phyloP scores from a whole-genome alignment of 768 basidiomycete species.

The Agrocybe chaxingu region DNA sequence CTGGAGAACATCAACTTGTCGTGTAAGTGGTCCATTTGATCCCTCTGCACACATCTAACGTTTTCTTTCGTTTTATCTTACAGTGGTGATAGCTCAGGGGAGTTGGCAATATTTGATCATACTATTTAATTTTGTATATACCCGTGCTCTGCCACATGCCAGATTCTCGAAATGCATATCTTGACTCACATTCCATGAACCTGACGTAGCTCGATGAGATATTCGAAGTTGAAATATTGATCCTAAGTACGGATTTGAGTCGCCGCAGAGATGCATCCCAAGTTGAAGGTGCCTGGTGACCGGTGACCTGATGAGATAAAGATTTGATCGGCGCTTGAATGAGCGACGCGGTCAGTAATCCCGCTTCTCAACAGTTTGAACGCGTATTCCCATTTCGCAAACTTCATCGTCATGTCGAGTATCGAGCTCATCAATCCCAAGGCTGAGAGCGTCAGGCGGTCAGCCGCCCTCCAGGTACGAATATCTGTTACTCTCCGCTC shows the following conservation, averaged over 20 bases:
- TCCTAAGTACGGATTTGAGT: too few species aligned
- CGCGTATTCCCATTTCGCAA: slow-evolving; percentile 25
- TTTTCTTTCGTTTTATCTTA: neutral
- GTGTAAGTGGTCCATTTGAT: slow-evolving; percentile 41
- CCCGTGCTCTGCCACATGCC: too few species aligned
- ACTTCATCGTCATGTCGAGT: slow-evolving; percentile 50
- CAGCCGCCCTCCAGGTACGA: slow-evolving; percentile 87
- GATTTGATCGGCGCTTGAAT: neutral
- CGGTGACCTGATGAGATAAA: slow-evolving; percentile 11
- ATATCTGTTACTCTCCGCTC: neutral
- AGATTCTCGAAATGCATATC: too few species aligned
- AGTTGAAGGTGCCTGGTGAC: too few species aligned
- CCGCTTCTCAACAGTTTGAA: slow-evolving; percentile 10
- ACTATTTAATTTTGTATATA: slow-evolving; percentile 8
- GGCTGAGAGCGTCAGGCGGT: slow-evolving; percentile 88
- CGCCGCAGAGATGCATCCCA: too few species aligned
- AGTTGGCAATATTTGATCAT: slow-evolving; percentile 41
- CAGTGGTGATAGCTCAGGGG: slow-evolving; percentile 50
- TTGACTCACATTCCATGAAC: too few species aligned
- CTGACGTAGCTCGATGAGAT: too few species aligned
- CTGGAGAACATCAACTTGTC: slow-evolving; percentile 53
- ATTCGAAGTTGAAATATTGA: too few species aligned
- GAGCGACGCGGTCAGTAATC: too few species aligned
- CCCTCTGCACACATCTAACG: neutral
- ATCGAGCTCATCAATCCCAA: slow-evolving; percentile 97